These are phyloP conservation scores for Acrodontium crateriforme DNA, from an alignment of 2,329 filamentous ascomycete species.

Conservation along the genomic window DNA sequence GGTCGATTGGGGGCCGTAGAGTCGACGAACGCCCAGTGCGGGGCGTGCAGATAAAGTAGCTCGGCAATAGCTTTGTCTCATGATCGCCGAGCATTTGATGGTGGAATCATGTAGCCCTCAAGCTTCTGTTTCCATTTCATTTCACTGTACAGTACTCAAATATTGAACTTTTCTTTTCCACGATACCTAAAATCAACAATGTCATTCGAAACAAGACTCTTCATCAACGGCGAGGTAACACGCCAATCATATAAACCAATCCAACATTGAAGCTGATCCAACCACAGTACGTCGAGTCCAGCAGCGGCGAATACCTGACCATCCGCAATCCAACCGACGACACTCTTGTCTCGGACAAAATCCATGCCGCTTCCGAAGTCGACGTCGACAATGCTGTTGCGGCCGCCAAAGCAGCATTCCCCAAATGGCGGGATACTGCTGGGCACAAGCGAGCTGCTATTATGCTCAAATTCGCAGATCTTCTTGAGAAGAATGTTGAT, in stretches of 20 bases:
- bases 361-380: constrained; percentile 36
- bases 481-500: constrained; percentile 24
- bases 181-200: too few relatives aligned
- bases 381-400: constrained; percentile 43
- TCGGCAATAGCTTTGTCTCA: too few relatives aligned
- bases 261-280: background rate
- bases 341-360: constrained; percentile 35
- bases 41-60: too few relatives aligned
- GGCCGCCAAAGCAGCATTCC: constrained; percentile 52
- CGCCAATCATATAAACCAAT: background rate
- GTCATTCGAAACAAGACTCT: constrained; percentile 23
- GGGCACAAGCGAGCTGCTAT: constrained; percentile 46
- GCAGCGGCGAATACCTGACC: constrained; percentile 32
- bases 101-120: too few relatives aligned
- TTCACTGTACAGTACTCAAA: too few relatives aligned
- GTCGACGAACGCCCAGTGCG: too few relatives aligned
- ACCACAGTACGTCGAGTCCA: constrained; percentile 7
- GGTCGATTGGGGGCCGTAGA: too few relatives aligned
- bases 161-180: too few relatives aligned
- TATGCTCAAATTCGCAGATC: constrained; percentile 48
- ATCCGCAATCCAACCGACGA: constrained; percentile 37
- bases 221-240: constrained; percentile 19
- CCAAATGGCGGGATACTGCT: constrained; percentile 50
- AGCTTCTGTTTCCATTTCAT: too few relatives aligned
- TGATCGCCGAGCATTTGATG: too few relatives aligned